Evolutionary conservation across 176 grass and related monocot species (phyloP).

Genomic region (Oryza nivara): DNA sequence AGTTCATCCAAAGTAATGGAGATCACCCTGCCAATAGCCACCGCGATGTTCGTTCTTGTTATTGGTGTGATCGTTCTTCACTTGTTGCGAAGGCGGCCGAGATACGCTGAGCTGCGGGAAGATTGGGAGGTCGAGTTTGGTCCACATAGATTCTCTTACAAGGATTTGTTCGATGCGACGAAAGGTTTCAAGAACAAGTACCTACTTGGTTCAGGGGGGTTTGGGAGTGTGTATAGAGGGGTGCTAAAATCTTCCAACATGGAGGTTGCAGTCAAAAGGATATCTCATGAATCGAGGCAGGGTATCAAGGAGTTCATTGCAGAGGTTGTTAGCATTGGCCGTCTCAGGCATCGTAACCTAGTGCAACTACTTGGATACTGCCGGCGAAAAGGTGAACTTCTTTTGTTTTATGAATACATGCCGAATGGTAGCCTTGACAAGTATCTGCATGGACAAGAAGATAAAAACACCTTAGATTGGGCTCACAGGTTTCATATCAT

Average conservation of each 20-base stretch:
- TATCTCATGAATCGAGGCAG: constrained; percentile 34
- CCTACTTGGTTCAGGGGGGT: constrained; percentile 5
- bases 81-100: neutral
- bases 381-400: too few species aligned
- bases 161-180: constrained; percentile 30
- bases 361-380: too few species aligned
- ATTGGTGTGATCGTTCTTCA: neutral
- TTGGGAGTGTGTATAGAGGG: constrained; percentile 36
- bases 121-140: neutral
- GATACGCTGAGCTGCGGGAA: constrained; percentile 6
- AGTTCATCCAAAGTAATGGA: neutral
- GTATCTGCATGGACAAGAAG: neutral
- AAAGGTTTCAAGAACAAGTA: constrained; percentile 19
- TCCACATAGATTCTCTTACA: constrained; percentile 30
- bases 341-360: too few species aligned
- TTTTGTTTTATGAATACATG: neutral
- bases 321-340: too few species aligned
- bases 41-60: neutral
- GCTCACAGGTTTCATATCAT: constrained; percentile 36
- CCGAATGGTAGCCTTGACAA: neutral
- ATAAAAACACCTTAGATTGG: neutral
- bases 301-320: neutral
- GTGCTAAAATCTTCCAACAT: neutral
- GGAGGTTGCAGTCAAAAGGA: constrained; percentile 31
- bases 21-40: neutral